Conservation (phyloP, 164 flowering plant species). For the Tetrastigma voinierianum region DNA sequence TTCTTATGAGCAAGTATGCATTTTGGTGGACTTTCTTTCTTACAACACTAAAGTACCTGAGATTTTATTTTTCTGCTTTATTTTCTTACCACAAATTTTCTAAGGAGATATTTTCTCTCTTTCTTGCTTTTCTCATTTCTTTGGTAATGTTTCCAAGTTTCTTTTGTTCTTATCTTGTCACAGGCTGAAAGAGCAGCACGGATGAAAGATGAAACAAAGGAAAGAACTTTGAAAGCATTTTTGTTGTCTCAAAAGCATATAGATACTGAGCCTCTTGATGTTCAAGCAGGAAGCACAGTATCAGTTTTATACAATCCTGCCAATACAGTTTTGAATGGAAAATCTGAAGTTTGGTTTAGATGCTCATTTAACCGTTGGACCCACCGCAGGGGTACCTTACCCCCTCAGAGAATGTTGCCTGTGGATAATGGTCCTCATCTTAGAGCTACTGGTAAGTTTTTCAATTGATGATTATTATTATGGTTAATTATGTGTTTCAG, state of each 20-base stretch:
- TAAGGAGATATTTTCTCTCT: too few relatives aligned
- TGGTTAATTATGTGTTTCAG: neutral
- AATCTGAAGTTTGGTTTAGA: conserved; percentile 91
- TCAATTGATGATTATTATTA: neutral
- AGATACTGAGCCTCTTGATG: conserved; percentile 88
- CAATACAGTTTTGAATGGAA: conserved; percentile 84
- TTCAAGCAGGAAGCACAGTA: conserved; percentile 75
- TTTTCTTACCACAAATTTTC: neutral
- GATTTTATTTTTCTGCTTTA: conserved; percentile 1
- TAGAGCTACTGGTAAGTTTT: conserved; percentile 61
- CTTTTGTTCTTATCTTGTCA: conserved; percentile 2
- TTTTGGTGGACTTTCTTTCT: neutral
- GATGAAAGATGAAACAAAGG: conserved; percentile 81
- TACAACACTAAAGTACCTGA: neutral
- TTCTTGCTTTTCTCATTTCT: neutral
- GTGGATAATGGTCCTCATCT: conserved; percentile 59
- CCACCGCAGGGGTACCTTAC: conserved; percentile 68
- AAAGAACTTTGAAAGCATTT: conserved; percentile 66
- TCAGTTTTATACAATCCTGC: conserved; percentile 80
- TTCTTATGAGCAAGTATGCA: neutral
- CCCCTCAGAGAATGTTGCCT: conserved; percentile 88
- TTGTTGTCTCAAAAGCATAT: conserved; percentile 85
- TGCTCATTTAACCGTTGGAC: conserved; percentile 94
- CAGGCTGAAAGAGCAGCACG: conserved; percentile 81
- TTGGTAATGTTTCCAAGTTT: neutral